A percentile compares a stretch with the other conserved stretches of the same genome.
Evolutionary conservation across 345 rosid genomes (phyloP).

Genomic region (Salix viminalis): DNA sequence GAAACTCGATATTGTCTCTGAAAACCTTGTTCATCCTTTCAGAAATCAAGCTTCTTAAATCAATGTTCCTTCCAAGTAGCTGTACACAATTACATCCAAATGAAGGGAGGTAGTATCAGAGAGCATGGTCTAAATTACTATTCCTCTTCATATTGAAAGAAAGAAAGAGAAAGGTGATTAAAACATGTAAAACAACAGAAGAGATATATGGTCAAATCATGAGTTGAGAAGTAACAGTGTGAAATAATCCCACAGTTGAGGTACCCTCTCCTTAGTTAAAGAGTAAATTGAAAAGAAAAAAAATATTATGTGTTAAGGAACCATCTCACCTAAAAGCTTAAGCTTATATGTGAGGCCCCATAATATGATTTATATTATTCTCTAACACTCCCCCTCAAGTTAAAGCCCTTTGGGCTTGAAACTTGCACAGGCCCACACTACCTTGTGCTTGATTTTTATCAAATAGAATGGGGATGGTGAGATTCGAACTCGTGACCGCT

Average conservation of each 20-base stretch:
- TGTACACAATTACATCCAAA: conserved; percentile 28
- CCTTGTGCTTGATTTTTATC: too few species aligned
- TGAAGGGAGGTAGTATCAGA: not conserved
- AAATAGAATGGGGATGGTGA: too few species aligned
- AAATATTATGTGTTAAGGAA: too few species aligned
- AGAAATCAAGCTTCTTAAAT: conserved; percentile 83
- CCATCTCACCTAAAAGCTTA: too few species aligned
- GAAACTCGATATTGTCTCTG: conserved; percentile 96
- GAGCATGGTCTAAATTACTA: not conserved
- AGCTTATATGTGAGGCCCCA: too few species aligned
- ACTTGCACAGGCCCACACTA: too few species aligned
- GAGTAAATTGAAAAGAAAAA: not conserved
- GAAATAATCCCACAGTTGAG: not conserved
- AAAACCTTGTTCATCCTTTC: conserved; percentile 86
- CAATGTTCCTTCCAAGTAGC: conserved; percentile 92
- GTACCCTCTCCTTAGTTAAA: not conserved
- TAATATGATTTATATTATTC: too few species aligned
- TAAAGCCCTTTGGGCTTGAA: too few species aligned
- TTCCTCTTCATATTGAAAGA: not conserved
- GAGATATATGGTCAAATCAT: not conserved
- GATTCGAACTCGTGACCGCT: too few species aligned
- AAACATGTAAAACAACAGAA: not conserved
- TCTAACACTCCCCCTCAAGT: too few species aligned
- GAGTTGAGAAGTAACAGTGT: not conserved
- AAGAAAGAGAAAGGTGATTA: not conserved